A percentile compares a stretch with the other conserved stretches of the same genome.
Conservation (phyloP, 139 green algal genomes). For the Pseudopediastrum boryanum region DNA sequence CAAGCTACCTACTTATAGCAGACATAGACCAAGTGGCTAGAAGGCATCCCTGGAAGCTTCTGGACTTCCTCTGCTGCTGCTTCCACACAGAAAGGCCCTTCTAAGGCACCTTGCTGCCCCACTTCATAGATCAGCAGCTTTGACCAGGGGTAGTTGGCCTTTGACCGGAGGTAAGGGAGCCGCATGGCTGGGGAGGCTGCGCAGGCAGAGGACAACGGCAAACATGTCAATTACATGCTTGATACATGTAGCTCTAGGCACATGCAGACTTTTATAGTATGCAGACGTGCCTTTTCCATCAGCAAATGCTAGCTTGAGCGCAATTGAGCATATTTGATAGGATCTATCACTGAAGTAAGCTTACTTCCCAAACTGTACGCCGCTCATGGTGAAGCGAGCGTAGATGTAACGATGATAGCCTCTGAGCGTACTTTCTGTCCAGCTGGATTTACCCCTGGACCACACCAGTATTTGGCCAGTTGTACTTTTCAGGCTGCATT, state of each 20-base stretch:
- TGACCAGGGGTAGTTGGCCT: constrained; percentile 33
- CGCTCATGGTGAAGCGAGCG: too few relatives aligned
- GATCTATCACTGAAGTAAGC: background rate
- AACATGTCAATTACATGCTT: background rate
- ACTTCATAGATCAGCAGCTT: constrained; percentile 46
- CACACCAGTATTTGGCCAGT: too few relatives aligned
- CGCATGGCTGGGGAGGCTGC: constrained; percentile 12
- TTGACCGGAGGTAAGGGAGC: constrained; percentile 34
- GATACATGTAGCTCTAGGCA: too few relatives aligned
- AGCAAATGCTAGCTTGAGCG: background rate
- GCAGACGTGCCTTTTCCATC: background rate
- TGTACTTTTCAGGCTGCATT: too few relatives aligned
- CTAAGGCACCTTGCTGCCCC: constrained; percentile 45
- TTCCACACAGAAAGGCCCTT: constrained; percentile 37
- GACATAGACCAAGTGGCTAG: constrained; percentile 44
- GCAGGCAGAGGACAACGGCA: background rate
- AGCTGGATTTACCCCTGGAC: too few relatives aligned
- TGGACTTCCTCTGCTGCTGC: background rate
- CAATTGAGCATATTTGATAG: background rate
- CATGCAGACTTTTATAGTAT: too few relatives aligned
- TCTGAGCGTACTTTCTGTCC: too few relatives aligned
- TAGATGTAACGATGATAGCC: too few relatives aligned
- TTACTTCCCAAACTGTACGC: background rate
- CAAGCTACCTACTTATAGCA: background rate
- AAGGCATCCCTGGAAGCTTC: constrained; percentile 7